Conservation (phyloP, 192 early-diverging fungal species). For the Umbelopsis ramanniana region DNA sequence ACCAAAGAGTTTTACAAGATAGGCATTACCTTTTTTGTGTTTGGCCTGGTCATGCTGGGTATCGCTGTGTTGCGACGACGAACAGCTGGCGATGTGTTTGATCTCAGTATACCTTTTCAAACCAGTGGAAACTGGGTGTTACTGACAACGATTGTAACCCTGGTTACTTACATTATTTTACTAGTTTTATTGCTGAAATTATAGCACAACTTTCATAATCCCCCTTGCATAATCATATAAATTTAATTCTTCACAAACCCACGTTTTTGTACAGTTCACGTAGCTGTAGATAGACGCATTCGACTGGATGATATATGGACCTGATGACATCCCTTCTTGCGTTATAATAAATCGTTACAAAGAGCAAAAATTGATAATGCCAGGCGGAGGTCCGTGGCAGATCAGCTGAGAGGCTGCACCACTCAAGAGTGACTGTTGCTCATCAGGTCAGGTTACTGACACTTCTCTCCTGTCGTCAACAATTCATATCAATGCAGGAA, state of each 20-base stretch:
- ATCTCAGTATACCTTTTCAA: slow-evolving; percentile 53
- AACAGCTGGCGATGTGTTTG: slow-evolving; percentile 58
- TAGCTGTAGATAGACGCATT: too few relatives aligned
- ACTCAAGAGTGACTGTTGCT: slow-evolving; percentile 16
- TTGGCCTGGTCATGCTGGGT: slow-evolving; percentile 50
- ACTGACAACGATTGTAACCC: slow-evolving; percentile 49
- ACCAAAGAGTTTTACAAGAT: slow-evolving; percentile 58
- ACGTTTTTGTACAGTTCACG: too few relatives aligned
- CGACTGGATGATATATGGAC: too few relatives aligned
- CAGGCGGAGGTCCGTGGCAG: not conserved
- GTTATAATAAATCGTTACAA: too few relatives aligned
- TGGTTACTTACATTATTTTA: slow-evolving; percentile 47
- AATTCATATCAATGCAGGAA: not conserved
- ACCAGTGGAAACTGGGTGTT: slow-evolving; percentile 60
- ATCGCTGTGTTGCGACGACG: slow-evolving; percentile 52
- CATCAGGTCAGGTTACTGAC: slow-evolving; percentile 10
- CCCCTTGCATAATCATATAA: not conserved
- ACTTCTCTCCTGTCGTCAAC: not conserved
- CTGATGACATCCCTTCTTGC: too few relatives aligned
- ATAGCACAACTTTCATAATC: not conserved
- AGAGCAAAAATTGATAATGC: too few relatives aligned
- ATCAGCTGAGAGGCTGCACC: not conserved
- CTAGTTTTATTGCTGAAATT: slow-evolving; percentile 43
- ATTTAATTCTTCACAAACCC: not conserved
- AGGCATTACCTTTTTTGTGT: slow-evolving; percentile 59